Percentiles rank a stretch among this genome's conserved stretches.
Conservation (phyloP, 106 monocot species). For the Dendrobium officinale region DNA sequence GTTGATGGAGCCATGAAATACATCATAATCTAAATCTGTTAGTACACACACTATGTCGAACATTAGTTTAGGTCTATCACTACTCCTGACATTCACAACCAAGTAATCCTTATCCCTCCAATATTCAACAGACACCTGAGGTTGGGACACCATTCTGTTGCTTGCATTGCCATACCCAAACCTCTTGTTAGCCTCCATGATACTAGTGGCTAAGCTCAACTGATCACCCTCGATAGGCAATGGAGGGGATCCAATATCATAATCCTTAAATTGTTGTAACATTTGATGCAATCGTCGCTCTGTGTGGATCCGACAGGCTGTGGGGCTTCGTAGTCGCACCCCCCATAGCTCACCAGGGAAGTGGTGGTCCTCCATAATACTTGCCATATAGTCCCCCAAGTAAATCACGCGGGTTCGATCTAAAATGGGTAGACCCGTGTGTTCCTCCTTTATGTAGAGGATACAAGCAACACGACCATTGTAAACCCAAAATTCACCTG, state of each 20-base stretch:
- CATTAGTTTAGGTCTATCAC: conserved; percentile 58
- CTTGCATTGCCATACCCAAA: too few species aligned
- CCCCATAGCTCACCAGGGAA: conserved; percentile 4
- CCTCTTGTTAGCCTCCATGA: background rate
- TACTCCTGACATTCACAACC: conserved; percentile 52
- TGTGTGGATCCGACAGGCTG: background rate
- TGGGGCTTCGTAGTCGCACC: conserved; percentile 6
- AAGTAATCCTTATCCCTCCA: conserved; percentile 66
- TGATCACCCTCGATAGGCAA: conserved; percentile 16
- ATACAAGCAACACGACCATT: conserved; percentile 37
- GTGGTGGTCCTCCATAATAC: conserved; percentile 24
- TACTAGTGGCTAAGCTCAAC: background rate
- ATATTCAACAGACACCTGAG: conserved; percentile 11
- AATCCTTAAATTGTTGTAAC: conserved; percentile 38
- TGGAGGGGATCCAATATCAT: conserved; percentile 15
- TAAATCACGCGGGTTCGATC: conserved; percentile 8
- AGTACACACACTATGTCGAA: conserved; percentile 76
- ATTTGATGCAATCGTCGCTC: conserved; percentile 26
- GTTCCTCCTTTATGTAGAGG: conserved; percentile 20
- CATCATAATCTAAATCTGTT: conserved; percentile 73
- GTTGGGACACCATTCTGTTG: background rate
- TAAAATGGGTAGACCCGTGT: background rate
- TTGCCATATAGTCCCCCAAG: conserved; percentile 26
- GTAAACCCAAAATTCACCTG: conserved; percentile 45
- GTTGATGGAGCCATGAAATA: conserved; percentile 66